A percentile compares a stretch with the other conserved stretches of the same genome.
Conservation (phyloP, 129 eudicot species). For the Sambucus nigra region DNA sequence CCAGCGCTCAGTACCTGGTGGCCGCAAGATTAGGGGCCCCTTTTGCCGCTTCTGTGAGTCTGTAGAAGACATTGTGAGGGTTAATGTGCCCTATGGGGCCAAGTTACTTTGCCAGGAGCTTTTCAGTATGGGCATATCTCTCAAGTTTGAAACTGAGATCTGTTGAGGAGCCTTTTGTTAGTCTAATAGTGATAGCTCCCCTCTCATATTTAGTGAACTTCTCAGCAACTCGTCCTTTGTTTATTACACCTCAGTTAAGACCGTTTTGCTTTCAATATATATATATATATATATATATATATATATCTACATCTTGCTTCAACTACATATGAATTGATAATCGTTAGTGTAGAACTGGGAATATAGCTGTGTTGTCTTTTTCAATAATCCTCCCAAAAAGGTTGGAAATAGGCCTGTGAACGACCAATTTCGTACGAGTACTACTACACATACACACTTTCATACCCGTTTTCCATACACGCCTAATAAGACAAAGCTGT, state of each 20-base stretch:
- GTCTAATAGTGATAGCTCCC: background rate
- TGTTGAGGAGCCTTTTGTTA: constrained; percentile 27
- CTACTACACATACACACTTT: no score
- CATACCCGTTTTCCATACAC: no score
- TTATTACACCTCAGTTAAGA: background rate
- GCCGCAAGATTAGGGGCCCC: constrained; percentile 86
- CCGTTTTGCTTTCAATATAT: background rate
- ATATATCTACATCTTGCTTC: no score
- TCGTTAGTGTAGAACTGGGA: background rate
- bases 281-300: no score
- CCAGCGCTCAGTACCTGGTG: constrained; percentile 55
- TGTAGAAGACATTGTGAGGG: constrained; percentile 62
- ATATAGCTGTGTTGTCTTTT: no score
- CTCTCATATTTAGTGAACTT: background rate
- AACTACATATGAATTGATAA: background rate
- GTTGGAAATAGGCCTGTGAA: no score
- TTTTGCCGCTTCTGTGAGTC: constrained; percentile 81
- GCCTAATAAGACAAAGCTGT: no score
- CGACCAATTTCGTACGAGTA: no score
- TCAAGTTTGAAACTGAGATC: constrained; percentile 59
- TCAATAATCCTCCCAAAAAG: no score
- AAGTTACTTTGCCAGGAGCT: constrained; percentile 85
- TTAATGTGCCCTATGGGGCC: constrained; percentile 83
- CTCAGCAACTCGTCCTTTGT: background rate
- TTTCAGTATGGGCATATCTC: constrained; percentile 80